Conservation (phyloP, 345 rosid species). For the Excoecaria cochinchinensis region DNA sequence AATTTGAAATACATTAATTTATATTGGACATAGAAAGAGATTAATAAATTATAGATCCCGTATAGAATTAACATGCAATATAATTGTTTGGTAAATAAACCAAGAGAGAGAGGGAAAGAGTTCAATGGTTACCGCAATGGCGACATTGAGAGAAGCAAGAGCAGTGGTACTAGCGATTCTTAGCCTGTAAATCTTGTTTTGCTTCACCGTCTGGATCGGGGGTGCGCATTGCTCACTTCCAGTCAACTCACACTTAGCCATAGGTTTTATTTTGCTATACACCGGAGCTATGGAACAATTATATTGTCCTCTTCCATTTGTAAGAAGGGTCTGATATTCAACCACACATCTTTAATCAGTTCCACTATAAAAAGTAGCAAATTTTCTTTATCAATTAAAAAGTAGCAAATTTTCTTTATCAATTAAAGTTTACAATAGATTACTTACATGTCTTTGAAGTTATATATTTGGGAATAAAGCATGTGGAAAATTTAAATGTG, state of each 20-base stretch:
- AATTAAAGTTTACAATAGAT: too few relatives aligned
- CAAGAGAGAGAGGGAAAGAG: too few relatives aligned
- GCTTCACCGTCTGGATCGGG: constrained; percentile 39
- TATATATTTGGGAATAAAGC: too few relatives aligned
- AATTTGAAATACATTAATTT: too few relatives aligned
- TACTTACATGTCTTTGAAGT: too few relatives aligned
- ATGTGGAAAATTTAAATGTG: too few relatives aligned
- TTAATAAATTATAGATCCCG: too few relatives aligned
- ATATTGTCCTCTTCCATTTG: constrained; percentile 84
- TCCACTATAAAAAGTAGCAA: background rate
- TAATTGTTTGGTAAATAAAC: too few relatives aligned
- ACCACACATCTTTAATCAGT: background rate
- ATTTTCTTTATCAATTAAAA: too few relatives aligned
- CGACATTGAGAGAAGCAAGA: constrained; percentile 72
- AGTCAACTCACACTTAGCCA: constrained; percentile 41
- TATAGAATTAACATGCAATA: too few relatives aligned
- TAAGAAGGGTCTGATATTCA: constrained; percentile 28
- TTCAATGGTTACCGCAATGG: constrained; percentile 44
- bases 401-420: too few relatives aligned
- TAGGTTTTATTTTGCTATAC: constrained; percentile 18
- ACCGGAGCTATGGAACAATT: constrained; percentile 63
- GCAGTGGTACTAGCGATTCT: constrained; percentile 74
- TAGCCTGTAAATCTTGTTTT: constrained; percentile 63
- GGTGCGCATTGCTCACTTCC: constrained; percentile 71
- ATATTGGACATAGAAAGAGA: too few relatives aligned